Evolutionary conservation across 2,329 filamentous ascomycete genomes (phyloP).

Genomic region (Apiospora aurea): DNA sequence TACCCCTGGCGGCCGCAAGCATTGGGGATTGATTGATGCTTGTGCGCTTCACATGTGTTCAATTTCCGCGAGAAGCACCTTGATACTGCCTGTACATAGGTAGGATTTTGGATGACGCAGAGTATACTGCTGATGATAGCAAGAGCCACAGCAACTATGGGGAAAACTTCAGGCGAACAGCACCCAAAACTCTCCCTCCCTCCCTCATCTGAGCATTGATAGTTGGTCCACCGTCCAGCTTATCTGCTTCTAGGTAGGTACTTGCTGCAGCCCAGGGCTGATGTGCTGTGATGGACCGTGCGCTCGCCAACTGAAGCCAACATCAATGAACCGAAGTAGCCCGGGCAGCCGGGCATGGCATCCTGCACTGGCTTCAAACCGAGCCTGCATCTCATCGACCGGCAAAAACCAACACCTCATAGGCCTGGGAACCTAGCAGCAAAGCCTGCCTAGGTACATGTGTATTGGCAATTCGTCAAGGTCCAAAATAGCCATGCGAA

Average conservation of each 20-base stretch:
- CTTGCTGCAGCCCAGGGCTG: not conserved
- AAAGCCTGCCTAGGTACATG: too few relatives aligned
- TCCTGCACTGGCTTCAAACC: constrained; percentile 7
- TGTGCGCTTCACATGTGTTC: not conserved
- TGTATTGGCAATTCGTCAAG: not conserved
- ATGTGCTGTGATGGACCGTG: constrained; percentile 11
- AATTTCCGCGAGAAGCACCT: not conserved
- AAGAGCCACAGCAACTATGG: not conserved
- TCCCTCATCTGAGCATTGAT: not conserved
- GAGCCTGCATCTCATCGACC: constrained; percentile 10
- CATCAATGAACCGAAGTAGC: constrained; percentile 2
- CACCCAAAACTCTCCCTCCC: not conserved
- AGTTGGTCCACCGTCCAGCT: not conserved
- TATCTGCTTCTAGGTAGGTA: not conserved
- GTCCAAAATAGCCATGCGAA: not conserved
- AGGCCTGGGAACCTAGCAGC: not conserved
- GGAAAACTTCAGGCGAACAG: not conserved
- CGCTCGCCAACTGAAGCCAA: constrained; percentile 1
- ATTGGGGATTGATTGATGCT: not conserved
- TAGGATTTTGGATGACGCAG: constrained; percentile 3
- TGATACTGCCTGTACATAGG: too few relatives aligned
- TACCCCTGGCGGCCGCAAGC: not conserved
- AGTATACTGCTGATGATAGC: not conserved
- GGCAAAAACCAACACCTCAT: not conserved
- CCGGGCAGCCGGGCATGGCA: not conserved